A percentile compares a stretch with the other conserved stretches of the same genome.
Conservation (phyloP, 2,329 filamentous ascomycete genomes). For the Xylaria sp. region DNA sequence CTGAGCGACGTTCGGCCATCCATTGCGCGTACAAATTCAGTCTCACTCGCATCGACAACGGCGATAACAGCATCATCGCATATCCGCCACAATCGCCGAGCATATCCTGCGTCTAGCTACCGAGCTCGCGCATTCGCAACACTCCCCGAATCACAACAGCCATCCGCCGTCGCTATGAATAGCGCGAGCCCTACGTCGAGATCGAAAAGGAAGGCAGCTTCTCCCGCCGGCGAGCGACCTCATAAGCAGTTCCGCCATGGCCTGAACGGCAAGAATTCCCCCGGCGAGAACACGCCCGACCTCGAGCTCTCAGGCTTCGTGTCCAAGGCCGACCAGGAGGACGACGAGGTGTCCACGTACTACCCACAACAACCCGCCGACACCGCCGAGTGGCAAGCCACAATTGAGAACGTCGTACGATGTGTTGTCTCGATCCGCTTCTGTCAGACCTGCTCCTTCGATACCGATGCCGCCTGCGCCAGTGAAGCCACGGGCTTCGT, state of each 20-base stretch:
- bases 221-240: constrained; percentile 55
- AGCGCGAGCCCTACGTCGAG: constrained; percentile 55
- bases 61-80: background rate
- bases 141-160: constrained; percentile 5
- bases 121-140: constrained; percentile 2
- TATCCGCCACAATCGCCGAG: background rate
- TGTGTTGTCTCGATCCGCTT: constrained; percentile 99
- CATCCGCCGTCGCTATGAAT: constrained; percentile 55
- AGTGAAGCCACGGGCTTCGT: constrained; percentile 98
- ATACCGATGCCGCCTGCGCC: constrained; percentile 93
- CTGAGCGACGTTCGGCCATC: constrained; percentile 35
- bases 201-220: constrained; percentile 64
- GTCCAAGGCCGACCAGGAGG: constrained; percentile 56
- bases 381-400: constrained; percentile 92
- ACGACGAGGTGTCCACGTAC: constrained; percentile 55
- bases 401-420: constrained; percentile 91
- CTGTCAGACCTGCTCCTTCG: constrained; percentile 97
- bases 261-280: constrained; percentile 62
- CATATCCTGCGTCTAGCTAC: constrained; percentile 11
- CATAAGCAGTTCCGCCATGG: constrained; percentile 56
- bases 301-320: constrained; percentile 43
- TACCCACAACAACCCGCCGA: constrained; percentile 59
- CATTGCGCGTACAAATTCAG: constrained; percentile 28
- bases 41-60: constrained; percentile 10
- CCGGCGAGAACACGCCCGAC: constrained; percentile 63